Conservation (phyloP, 345 rosid species). For the Carallia brachiata region DNA sequence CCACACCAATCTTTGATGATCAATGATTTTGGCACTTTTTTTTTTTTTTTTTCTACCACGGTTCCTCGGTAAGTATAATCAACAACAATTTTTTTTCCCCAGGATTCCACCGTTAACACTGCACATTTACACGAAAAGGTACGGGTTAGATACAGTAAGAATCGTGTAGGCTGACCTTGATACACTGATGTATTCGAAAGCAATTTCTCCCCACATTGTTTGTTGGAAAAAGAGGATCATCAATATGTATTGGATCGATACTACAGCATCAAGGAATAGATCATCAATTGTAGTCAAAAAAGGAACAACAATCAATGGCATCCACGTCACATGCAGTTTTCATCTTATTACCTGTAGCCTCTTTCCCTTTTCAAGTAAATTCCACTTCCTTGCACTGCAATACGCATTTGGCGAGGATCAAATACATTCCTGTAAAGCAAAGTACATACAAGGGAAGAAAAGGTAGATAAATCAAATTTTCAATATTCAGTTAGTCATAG, state of each 20-base stretch:
- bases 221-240: slow-evolving; percentile 88
- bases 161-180: slow-evolving; percentile 53
- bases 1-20: no score
- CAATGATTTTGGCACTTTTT: no score
- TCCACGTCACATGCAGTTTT: slow-evolving; percentile 3
- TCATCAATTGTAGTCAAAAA: slow-evolving; percentile 18
- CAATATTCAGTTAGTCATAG: slow-evolving; percentile 5
- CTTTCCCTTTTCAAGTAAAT: slow-evolving; percentile 82
- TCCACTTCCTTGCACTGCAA: slow-evolving; percentile 94
- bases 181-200: slow-evolving; percentile 96
- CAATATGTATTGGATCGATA: slow-evolving; percentile 94
- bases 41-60: no score
- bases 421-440: slow-evolving; percentile 70
- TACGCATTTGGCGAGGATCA: slow-evolving; percentile 98
- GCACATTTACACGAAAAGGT: not conserved
- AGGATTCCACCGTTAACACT: no score
- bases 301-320: not conserved
- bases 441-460: not conserved
- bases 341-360: slow-evolving; percentile 70
- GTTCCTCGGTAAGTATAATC: no score
- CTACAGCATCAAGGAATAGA: slow-evolving; percentile 40
- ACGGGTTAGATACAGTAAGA: not conserved
- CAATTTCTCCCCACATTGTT: slow-evolving; percentile 98
- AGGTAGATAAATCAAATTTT: not conserved
- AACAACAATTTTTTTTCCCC: no score